Evolutionary conservation across 2,329 filamentous ascomycete species (phyloP).

Genomic region (Ophioceras dolichostomum): DNA sequence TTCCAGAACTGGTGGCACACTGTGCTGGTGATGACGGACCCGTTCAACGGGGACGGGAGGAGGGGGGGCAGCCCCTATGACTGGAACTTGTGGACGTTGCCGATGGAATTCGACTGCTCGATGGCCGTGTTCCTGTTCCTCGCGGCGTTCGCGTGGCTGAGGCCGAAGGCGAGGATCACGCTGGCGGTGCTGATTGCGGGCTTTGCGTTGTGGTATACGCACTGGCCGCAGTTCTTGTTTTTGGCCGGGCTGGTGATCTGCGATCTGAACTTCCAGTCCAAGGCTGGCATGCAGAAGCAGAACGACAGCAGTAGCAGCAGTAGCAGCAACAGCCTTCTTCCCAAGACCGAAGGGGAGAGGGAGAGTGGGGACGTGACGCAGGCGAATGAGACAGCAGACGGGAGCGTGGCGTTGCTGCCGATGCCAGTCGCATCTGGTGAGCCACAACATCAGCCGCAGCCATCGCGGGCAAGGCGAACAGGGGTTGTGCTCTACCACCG

Average conservation of each 20-base stretch:
- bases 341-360: too few relatives aligned
- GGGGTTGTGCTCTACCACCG: too few relatives aligned
- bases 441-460: too few relatives aligned
- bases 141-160: slow-evolving; percentile 15
- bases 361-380: background rate
- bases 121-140: slow-evolving; percentile 20
- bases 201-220: slow-evolving; percentile 10
- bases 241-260: slow-evolving; percentile 18
- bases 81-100: slow-evolving; percentile 22
- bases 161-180: slow-evolving; percentile 6
- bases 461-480: too few relatives aligned
- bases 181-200: slow-evolving; percentile 4
- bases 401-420: background rate
- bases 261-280: slow-evolving; percentile 13
- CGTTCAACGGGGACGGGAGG: slow-evolving; percentile 35
- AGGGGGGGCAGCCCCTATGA: slow-evolving; percentile 14
- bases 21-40: slow-evolving; percentile 5
- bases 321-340: background rate
- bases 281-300: too few relatives aligned
- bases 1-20: slow-evolving; percentile 4
- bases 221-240: slow-evolving; percentile 17
- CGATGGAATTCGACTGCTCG: slow-evolving; percentile 22
- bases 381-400: background rate
- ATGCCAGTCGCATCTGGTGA: too few relatives aligned
- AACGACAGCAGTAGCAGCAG: too few relatives aligned